Evolutionary conservation across 2,329 filamentous ascomycete genomes (phyloP).

Genomic region (Aureobasidium sp.): DNA sequence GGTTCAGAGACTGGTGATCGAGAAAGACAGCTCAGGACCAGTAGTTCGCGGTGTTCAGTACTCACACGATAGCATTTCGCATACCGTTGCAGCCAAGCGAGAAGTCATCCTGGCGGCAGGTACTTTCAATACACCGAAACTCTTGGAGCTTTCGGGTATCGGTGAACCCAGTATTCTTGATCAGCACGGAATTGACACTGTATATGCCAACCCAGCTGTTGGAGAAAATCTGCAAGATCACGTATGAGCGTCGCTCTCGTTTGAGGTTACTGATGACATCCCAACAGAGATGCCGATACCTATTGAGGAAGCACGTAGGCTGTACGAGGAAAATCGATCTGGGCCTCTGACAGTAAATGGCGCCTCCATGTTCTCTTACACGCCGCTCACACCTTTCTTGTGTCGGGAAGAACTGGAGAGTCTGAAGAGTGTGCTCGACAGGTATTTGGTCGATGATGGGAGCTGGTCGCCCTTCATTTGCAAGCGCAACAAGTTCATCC

Average conservation of each 20-base stretch:
- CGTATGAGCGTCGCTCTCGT: constrained; percentile 17
- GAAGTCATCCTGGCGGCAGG: constrained; percentile 54
- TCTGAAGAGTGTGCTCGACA: background rate
- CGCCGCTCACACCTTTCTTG: background rate
- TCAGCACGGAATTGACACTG: constrained; percentile 29
- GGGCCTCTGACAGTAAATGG: background rate
- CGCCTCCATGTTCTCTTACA: background rate
- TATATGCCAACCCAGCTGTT: constrained; percentile 33
- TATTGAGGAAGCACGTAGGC: background rate
- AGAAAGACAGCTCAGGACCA: background rate
- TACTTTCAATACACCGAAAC: constrained; percentile 46
- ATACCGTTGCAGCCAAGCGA: constrained; percentile 9
- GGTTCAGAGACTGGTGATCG: constrained; percentile 15
- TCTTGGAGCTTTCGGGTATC: constrained; percentile 53
- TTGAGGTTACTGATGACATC: constrained; percentile 19
- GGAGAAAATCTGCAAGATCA: constrained; percentile 44
- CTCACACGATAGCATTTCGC: background rate
- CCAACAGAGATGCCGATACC: constrained; percentile 7
- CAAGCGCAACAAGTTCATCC: background rate
- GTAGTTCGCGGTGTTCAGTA: constrained; percentile 7
- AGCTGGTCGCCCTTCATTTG: background rate
- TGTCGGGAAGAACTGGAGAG: background rate
- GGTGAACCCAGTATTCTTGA: constrained; percentile 33
- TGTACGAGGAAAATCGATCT: background rate
- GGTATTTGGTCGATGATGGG: background rate